A percentile compares a stretch with the other conserved stretches of the same genome.
phyloP scores from a whole-genome alignment of 148 eudicot genomes.

The Linanthus parryae region DNA sequence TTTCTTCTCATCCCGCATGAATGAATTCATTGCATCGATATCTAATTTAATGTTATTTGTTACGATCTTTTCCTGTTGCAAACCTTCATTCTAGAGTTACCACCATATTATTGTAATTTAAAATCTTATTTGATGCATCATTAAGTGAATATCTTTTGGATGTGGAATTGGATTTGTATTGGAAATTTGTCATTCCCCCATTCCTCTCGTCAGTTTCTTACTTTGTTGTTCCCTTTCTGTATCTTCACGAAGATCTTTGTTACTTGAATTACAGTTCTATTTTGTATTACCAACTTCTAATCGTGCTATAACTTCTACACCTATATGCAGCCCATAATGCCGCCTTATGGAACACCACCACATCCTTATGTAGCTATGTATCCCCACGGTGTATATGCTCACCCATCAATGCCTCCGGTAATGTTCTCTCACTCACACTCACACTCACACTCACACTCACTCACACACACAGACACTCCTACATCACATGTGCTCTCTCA shows the following conservation, averaged over 20 bases:
- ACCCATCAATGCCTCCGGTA: slow-evolving; percentile 97
- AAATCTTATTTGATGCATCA: too few species aligned
- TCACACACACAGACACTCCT: too few species aligned
- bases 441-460: too few species aligned
- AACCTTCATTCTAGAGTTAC: too few species aligned
- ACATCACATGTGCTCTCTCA: too few species aligned
- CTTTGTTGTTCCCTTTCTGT: neutral
- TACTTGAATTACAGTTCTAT: neutral
- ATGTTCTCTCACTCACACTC: too few species aligned
- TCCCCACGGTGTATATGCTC: slow-evolving; percentile 97
- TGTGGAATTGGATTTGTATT: neutral
- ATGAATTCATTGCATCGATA: too few species aligned
- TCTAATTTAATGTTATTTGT: too few species aligned
- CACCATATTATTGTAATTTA: too few species aligned
- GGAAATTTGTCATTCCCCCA: neutral
- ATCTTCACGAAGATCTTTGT: neutral
- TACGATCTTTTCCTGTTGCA: too few species aligned
- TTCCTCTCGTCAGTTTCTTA: neutral
- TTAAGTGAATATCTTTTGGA: too few species aligned
- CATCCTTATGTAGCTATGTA: slow-evolving; percentile 99
- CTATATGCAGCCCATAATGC: slow-evolving; percentile 75
- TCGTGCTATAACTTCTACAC: slow-evolving; percentile 6
- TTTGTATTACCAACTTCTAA: neutral
- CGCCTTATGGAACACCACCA: slow-evolving; percentile 99
- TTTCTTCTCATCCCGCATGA: too few species aligned